Base-by-base conservation (phyloP, 2,329 filamentous ascomycete species). In the Neopestalotiopsis sp. region DNA sequence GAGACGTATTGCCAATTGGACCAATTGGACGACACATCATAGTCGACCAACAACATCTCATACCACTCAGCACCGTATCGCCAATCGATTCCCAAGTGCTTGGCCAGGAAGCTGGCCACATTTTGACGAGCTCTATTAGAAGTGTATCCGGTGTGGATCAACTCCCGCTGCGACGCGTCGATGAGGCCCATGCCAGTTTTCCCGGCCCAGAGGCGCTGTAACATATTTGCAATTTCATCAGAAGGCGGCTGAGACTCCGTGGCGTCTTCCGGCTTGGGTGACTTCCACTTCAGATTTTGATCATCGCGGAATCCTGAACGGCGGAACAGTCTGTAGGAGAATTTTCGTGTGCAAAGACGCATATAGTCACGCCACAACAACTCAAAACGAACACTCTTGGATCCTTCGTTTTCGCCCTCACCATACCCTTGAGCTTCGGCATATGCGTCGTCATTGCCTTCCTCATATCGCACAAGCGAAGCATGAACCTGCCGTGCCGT, bases 1-100 rank as follows among this genome's bases (percentile, higher is more conserved):
- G 92, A 87, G 0, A 93, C 88, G 70, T 95, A 95, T 78, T 94
- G 92, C 93, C 92, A 95, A 74, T 94, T 94, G 10, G 90, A 90
- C 92, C 92, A 95, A 73, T 95, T 95, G 69, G 87, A 91, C 14
- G 87, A 89, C 0, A 92, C 86, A 73, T 95, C 93, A 76, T 95
- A 94, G 76, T 96, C 93, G 38, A 91, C 84, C 3, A 95, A 84
- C 75, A 92, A 82, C 76, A 87, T 88, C 77, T 95, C 93, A 75
- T 95, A 95, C 91, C 92, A 95, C 77, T 95, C 93, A 0, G 92
- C 93, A 0, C 93, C 93, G 14, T 93, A 85, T 0, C 92, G 88
- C 93, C 93, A 96, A 78, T 95, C 93, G 28, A 95, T 89, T 1
- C 86, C 85, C 3, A 95, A 82, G 70, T 94, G 91, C 72, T 93